Evolutionary conservation across 371 early-diverging fungal species (phyloP).

Genomic region (Mucor ambiguus): DNA sequence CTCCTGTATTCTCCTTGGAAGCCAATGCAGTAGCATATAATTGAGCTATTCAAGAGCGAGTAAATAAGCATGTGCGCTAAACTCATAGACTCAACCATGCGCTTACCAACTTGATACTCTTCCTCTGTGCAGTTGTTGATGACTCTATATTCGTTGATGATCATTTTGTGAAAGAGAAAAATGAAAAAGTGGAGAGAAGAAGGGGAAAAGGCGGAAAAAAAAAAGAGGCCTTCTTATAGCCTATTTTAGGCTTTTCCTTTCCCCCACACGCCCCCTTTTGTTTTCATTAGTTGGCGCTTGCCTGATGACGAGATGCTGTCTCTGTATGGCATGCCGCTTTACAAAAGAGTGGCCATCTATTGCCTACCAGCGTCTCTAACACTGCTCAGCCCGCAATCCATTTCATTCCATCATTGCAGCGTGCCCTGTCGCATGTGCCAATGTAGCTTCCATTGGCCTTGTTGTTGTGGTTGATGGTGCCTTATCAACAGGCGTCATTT

Average conservation of each 20-base stretch:
- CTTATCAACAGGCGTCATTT: not conserved
- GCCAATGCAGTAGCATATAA: constrained; percentile 72
- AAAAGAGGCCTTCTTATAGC: not conserved
- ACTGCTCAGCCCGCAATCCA: no score
- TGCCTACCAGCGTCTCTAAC: no score
- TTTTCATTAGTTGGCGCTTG: not conserved
- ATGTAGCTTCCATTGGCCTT: no score
- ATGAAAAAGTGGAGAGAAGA: constrained; percentile 10
- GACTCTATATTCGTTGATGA: constrained; percentile 72
- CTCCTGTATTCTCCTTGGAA: constrained; percentile 70
- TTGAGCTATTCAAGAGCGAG: constrained; percentile 50
- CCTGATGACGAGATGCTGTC: not conserved
- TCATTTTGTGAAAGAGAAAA: constrained; percentile 34
- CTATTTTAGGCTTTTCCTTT: constrained; percentile 2
- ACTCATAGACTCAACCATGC: no score
- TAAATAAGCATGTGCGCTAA: not conserved
- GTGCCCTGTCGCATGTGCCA: no score
- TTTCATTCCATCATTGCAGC: no score
- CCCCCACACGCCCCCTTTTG: not conserved
- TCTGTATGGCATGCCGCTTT: no score
- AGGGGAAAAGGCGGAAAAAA: not conserved
- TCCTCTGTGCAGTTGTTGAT: constrained; percentile 70
- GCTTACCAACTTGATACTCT: constrained; percentile 62
- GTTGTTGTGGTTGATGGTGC: not conserved
- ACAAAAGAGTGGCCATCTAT: no score